Conservation (phyloP, 225 moss, liverwort and hornwort genomes). For the Marchantia polymorpha region DNA sequence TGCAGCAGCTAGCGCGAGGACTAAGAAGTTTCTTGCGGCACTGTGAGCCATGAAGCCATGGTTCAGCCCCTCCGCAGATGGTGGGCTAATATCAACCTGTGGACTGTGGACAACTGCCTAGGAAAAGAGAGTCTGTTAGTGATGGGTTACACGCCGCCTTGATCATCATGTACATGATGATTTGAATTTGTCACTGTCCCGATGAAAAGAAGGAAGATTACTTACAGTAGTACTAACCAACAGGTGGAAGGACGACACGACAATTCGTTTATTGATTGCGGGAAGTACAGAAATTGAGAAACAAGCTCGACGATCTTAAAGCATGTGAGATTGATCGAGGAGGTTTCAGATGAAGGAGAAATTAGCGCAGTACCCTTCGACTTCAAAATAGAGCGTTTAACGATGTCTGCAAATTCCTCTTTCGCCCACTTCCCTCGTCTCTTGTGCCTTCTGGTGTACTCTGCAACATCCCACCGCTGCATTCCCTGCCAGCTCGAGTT, state of each 20-base stretch:
- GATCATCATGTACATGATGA: neutral
- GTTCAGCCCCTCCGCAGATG: neutral
- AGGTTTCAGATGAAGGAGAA: conserved; percentile 1
- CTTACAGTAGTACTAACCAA: neutral
- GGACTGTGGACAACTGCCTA: conserved; percentile 7
- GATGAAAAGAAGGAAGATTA: neutral
- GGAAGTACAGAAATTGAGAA: neutral
- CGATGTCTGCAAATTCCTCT: conserved; percentile 7
- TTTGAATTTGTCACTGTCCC: too few relatives aligned
- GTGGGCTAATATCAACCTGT: neutral
- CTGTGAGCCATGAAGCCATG: neutral
- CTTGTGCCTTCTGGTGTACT: conserved; percentile 8
- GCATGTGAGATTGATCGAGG: neutral
- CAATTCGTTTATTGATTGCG: too few relatives aligned
- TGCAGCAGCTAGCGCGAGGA: neutral
- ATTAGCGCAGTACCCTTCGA: neutral
- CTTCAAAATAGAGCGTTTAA: conserved; percentile 14
- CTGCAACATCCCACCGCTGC: conserved; percentile 19
- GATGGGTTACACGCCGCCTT: neutral
- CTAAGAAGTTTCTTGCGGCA: neutral
- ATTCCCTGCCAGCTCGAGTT: neutral
- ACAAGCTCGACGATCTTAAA: neutral
- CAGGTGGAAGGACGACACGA: too few relatives aligned
- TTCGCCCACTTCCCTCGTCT: conserved; percentile 19
- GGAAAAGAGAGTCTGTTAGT: neutral